phyloP scores from a whole-genome alignment of 1,139 yeast species.

The Candida sojae region DNA sequence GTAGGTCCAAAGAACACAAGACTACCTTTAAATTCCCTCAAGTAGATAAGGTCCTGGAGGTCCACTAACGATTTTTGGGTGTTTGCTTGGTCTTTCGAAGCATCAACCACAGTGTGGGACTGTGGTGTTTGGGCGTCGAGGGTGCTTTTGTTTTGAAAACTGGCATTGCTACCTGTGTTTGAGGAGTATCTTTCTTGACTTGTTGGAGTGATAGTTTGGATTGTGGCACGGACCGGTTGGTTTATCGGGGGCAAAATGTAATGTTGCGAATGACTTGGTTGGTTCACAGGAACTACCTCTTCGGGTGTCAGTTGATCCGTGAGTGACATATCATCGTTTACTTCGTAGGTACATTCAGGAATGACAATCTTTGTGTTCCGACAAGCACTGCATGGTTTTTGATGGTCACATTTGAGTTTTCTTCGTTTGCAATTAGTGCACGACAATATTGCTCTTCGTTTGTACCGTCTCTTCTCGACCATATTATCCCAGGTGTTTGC shows the following conservation, averaged over 20 bases:
- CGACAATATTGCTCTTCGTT: not conserved
- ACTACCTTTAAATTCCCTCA: not conserved
- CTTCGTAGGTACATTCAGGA: not conserved
- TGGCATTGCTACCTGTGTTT: not conserved
- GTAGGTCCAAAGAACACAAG: slow-evolving; percentile 1
- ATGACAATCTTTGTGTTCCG: not conserved
- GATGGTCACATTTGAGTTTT: not conserved
- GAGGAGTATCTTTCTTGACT: not conserved
- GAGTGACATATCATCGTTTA: not conserved
- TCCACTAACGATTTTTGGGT: not conserved
- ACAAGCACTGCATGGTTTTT: not conserved
- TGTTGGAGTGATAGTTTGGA: not conserved
- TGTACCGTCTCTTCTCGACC: not conserved
- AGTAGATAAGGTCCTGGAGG: not conserved
- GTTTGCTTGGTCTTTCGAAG: not conserved
- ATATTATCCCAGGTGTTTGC: not conserved
- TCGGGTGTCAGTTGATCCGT: too few relatives aligned
- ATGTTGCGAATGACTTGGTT: too few relatives aligned
- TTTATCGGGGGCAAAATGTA: not conserved
- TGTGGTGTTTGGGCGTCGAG: too few relatives aligned
- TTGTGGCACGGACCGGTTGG: not conserved
- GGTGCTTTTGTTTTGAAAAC: not conserved
- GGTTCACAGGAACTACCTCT: too few relatives aligned
- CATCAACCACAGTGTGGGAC: not conserved
- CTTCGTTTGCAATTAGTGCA: not conserved